Percentiles rank a stretch among this genome's conserved stretches.
These are phyloP conservation scores for Jamesozyma piceae DNA, from an alignment of 805 yeast species.

Conservation along the genomic window DNA sequence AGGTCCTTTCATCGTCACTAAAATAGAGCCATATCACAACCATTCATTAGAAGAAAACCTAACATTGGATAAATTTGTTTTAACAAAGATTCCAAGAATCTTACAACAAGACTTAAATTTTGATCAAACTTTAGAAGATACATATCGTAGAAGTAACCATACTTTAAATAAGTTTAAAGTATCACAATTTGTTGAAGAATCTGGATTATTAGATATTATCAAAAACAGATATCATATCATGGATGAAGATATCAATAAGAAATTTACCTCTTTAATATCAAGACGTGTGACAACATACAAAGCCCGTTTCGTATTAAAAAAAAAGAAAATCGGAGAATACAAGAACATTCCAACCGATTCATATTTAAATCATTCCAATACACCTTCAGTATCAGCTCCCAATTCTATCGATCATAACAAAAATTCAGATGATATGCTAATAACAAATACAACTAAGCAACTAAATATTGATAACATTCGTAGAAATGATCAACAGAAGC, in stretches of 20 bases:
- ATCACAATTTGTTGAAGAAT: slow-evolving; percentile 27
- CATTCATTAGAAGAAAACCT: slow-evolving; percentile 29
- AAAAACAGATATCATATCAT: slow-evolving; percentile 25
- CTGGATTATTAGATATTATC: slow-evolving; percentile 26
- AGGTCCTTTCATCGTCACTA: slow-evolving; percentile 30
- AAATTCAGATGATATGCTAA: not conserved
- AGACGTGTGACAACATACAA: slow-evolving; percentile 31
- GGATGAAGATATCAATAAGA: slow-evolving; percentile 26
- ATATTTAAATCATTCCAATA: not conserved
- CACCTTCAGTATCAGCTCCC: not conserved
- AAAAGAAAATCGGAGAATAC: slow-evolving; percentile 27
- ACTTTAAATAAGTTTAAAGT: slow-evolving; percentile 28
- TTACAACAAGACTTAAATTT: slow-evolving; percentile 29
- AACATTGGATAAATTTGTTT: slow-evolving; percentile 24
- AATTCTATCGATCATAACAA: not conserved
- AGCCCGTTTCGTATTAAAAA: slow-evolving; percentile 28
- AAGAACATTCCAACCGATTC: slow-evolving; percentile 9
- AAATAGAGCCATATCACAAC: slow-evolving; percentile 29
- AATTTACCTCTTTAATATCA: slow-evolving; percentile 23
- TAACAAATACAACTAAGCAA: not conserved
- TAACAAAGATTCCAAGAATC: slow-evolving; percentile 28
- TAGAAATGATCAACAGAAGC: not conserved
- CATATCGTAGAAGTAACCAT: slow-evolving; percentile 26
- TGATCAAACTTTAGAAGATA: slow-evolving; percentile 25
- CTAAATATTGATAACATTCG: not conserved